phyloP scores from a whole-genome alignment of 805 yeast species.

The Monosporozyma aerobia region DNA sequence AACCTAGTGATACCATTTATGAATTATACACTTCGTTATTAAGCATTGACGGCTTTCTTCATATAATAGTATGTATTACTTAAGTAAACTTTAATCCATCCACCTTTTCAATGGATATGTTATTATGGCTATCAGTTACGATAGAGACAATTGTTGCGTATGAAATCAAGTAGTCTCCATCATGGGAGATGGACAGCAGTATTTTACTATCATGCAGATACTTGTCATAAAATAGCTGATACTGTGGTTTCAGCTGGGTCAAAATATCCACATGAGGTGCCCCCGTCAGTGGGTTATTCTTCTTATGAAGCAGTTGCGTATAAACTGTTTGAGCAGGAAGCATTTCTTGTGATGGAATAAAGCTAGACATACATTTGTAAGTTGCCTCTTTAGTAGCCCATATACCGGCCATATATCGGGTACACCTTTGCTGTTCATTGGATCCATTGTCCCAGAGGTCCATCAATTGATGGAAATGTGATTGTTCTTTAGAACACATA shows the following conservation, averaged over 20 bases:
- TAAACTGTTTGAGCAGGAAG: slow-evolving; percentile 27
- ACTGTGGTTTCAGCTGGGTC: background rate
- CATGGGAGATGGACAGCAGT: slow-evolving; percentile 25
- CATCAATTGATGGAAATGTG: slow-evolving; percentile 5
- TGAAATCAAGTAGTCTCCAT: slow-evolving; percentile 21
- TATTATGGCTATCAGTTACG: background rate
- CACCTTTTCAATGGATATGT: background rate
- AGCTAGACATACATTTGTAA: slow-evolving; percentile 16
- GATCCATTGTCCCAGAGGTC: background rate
- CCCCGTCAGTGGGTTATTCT: slow-evolving; percentile 9
- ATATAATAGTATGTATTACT: slow-evolving; percentile 17
- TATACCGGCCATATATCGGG: slow-evolving; percentile 21
- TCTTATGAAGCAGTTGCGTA: slow-evolving; percentile 18
- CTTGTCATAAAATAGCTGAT: slow-evolving; percentile 8
- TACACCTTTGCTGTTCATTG: background rate
- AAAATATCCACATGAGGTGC: slow-evolving; percentile 15
- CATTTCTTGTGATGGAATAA: slow-evolving; percentile 7
- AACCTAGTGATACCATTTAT: slow-evolving; percentile 35
- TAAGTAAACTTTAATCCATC: background rate
- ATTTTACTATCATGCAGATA: slow-evolving; percentile 9
- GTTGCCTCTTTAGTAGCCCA: slow-evolving; percentile 28
- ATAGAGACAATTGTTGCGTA: background rate
- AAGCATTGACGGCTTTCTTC: slow-evolving; percentile 60
- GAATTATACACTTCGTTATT: slow-evolving; percentile 39
- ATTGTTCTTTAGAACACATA: slow-evolving; percentile 20